Evolutionary conservation across 2,329 filamentous ascomycete genomes (phyloP).

Genomic region (Aspergillus novofumigatus): DNA sequence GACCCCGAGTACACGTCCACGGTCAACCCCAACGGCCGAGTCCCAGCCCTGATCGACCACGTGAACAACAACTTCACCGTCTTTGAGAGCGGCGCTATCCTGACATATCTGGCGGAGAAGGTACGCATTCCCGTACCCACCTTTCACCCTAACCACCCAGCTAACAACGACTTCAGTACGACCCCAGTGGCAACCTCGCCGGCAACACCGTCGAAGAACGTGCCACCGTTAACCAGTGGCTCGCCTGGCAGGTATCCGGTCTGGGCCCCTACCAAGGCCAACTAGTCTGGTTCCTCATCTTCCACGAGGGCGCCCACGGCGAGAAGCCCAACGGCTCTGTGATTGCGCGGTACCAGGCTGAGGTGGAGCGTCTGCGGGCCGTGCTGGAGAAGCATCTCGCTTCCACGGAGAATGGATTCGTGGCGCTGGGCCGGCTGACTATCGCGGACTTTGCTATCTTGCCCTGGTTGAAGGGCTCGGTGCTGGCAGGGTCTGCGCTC

Average conservation of each 20-base stretch:
- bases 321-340: slow-evolving; percentile 5
- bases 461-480: slow-evolving; percentile 6
- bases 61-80: not conserved
- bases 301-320: slow-evolving; percentile 6
- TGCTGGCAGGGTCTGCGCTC: not conserved
- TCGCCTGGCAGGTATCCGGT: slow-evolving; percentile 8
- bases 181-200: slow-evolving; percentile 2
- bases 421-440: slow-evolving; percentile 5
- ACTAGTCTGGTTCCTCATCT: slow-evolving; percentile 6
- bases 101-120: not conserved
- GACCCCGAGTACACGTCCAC: not conserved
- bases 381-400: slow-evolving; percentile 5
- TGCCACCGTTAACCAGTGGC: slow-evolving; percentile 6
- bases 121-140: too few species aligned
- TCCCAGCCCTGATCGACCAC: not conserved
- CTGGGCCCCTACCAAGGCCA: slow-evolving; percentile 9
- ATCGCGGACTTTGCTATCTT: slow-evolving; percentile 9
- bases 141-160: not conserved
- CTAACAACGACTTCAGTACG: not conserved
- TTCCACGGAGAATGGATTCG: slow-evolving; percentile 1
- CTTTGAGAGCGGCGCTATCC: not conserved
- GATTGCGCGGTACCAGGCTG: slow-evolving; percentile 6
- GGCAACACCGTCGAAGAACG: slow-evolving; percentile 3
- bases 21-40: not conserved
- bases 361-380: slow-evolving; percentile 6